Evolutionary conservation across 768 basidiomycete genomes (phyloP).

Genomic region (Tricholoma sp.): DNA sequence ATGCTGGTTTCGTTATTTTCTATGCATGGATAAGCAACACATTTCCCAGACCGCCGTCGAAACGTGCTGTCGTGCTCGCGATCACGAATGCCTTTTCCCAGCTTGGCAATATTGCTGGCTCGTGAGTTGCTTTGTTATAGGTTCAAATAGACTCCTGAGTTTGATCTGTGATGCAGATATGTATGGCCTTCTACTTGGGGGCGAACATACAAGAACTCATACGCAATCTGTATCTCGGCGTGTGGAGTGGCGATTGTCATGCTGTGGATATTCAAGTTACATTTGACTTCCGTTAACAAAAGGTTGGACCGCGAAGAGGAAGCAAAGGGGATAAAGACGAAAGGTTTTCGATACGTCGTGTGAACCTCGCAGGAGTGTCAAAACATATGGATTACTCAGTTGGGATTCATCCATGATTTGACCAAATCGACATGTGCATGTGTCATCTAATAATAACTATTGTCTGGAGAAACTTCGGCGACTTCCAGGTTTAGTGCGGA

Average conservation of each 20-base stretch:
- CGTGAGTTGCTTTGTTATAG: constrained; percentile 41
- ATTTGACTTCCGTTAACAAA: constrained; percentile 37
- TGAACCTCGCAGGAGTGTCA: constrained; percentile 16
- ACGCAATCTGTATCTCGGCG: constrained; percentile 64
- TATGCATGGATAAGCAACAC: constrained; percentile 48
- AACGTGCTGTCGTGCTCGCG: constrained; percentile 84
- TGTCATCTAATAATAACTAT: no score
- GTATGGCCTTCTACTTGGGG: constrained; percentile 69
- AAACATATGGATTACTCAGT: no score
- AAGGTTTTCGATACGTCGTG: constrained; percentile 44
- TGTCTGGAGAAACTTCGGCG: constrained; percentile 24
- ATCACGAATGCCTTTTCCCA: constrained; percentile 78
- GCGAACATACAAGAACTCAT: constrained; percentile 65
- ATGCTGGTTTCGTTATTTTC: constrained; percentile 67
- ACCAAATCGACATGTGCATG: neutral
- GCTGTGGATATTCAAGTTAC: constrained; percentile 42
- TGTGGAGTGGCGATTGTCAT: constrained; percentile 46
- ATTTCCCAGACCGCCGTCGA: constrained; percentile 67
- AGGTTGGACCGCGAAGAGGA: constrained; percentile 34
- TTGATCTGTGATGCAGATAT: constrained; percentile 34
- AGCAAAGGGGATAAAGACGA: constrained; percentile 23
- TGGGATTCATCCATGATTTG: no score
- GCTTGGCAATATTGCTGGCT: constrained; percentile 80
- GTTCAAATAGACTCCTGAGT: neutral
- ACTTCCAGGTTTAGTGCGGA: neutral